Conservation (phyloP, 768 basidiomycete genomes). For the Kwoniella sp. region DNA sequence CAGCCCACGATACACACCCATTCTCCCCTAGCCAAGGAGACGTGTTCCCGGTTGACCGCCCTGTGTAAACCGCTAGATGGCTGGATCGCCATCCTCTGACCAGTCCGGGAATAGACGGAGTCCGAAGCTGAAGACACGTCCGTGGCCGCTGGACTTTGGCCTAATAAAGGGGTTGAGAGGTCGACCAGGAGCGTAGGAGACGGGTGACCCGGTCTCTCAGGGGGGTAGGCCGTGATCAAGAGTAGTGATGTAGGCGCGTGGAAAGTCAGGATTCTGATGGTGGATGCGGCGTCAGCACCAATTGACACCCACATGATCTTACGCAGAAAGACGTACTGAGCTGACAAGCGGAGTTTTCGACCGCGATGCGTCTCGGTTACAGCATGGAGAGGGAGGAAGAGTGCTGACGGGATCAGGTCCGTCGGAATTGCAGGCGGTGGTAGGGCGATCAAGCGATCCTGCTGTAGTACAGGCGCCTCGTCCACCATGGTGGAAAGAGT, state of each 20-base stretch:
- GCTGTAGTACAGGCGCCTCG: not conserved
- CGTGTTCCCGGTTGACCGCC: conserved; percentile 22
- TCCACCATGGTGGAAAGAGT: not conserved
- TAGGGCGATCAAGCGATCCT: not conserved
- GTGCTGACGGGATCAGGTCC: conserved; percentile 25
- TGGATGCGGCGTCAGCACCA: not conserved
- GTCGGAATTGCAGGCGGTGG: conserved; percentile 20
- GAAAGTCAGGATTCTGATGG: conserved; percentile 27
- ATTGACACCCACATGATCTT: not conserved
- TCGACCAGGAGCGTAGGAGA: conserved; percentile 27
- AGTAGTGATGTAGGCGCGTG: conserved; percentile 20
- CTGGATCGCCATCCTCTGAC: not conserved
- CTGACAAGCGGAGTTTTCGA: conserved; percentile 28
- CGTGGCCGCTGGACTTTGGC: conserved; percentile 19
- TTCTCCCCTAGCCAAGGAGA: conserved; percentile 27
- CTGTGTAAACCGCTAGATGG: no score
- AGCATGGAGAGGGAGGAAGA: conserved; percentile 21
- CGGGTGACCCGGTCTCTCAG: not conserved
- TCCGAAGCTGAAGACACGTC: conserved; percentile 18
- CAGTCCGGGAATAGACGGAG: conserved; percentile 1
- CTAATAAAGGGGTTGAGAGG: conserved; percentile 26
- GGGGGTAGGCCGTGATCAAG: conserved; percentile 12
- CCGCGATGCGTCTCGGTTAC: conserved; percentile 13
- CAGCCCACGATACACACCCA: conserved; percentile 37
- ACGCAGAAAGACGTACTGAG: conserved; percentile 24